These are phyloP conservation scores for Nigrograna mackinnonii DNA, from an alignment of 2,329 filamentous ascomycete species.

Conservation along the genomic window DNA sequence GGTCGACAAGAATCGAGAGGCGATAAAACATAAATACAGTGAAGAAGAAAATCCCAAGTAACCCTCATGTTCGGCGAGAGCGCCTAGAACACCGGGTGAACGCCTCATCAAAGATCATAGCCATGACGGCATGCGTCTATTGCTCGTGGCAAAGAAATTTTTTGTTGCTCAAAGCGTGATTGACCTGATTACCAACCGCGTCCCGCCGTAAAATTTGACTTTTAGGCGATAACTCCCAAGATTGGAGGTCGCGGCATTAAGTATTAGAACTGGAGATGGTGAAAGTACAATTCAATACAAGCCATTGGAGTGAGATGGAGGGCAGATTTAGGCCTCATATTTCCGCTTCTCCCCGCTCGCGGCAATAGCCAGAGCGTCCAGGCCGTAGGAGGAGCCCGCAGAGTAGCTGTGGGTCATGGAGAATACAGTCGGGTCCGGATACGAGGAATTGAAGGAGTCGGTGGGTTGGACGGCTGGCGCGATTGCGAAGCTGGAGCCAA, in stretches of 20 bases:
- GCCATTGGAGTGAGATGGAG: too few relatives aligned
- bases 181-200: not conserved
- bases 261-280: not conserved
- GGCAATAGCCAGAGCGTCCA: conserved; percentile 42
- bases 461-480: conserved; percentile 30
- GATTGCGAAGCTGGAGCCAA: conserved; percentile 23
- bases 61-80: conserved; percentile 8
- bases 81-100: conserved; percentile 13
- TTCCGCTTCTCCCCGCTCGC: conserved; percentile 42
- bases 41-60: conserved; percentile 13
- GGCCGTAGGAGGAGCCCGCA: conserved; percentile 29
- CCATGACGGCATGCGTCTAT: conserved; percentile 47
- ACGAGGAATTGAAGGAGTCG: conserved; percentile 27
- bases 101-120: conserved; percentile 30
- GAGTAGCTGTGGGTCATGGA: conserved; percentile 27
- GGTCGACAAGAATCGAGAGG: too few relatives aligned
- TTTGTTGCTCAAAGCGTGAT: not conserved
- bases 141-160: conserved; percentile 8
- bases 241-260: not conserved
- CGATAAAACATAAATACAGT: too few relatives aligned
- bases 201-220: not conserved
- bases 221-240: too few relatives aligned
- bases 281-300: too few relatives aligned
- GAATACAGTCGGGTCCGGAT: conserved; percentile 31
- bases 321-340: conserved; percentile 24